A percentile compares a stretch with the other conserved stretches of the same genome.
Conservation (phyloP, 2,329 filamentous ascomycete species). For the Aspergillus awamori region DNA sequence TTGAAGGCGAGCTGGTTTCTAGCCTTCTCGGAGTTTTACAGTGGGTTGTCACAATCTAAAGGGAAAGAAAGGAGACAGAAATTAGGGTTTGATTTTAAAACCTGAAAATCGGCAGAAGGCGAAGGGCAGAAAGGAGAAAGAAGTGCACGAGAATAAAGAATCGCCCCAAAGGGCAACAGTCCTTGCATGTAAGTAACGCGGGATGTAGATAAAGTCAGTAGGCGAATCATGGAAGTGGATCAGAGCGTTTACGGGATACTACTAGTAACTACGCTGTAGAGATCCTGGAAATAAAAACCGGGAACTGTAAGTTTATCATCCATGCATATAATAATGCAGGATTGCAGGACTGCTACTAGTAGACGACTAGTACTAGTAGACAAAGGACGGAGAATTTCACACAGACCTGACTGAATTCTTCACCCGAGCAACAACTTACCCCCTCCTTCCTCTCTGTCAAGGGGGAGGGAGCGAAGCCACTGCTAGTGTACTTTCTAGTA, state of each 20-base stretch:
- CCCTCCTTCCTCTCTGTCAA: not conserved
- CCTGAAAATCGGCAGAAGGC: not conserved
- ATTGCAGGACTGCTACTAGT: too few species aligned
- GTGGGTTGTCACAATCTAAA: slow-evolving; percentile 19
- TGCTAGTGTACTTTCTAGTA: too few species aligned
- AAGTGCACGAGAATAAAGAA: slow-evolving; percentile 6
- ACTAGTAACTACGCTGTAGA: not conserved
- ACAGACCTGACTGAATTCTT: not conserved
- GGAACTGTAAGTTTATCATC: too few species aligned
- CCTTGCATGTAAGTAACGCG: slow-evolving; percentile 19
- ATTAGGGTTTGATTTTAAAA: slow-evolving; percentile 9
- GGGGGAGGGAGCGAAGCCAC: not conserved
- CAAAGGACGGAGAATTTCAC: not conserved
- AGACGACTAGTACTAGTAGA: not conserved
- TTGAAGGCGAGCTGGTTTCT: slow-evolving; percentile 29
- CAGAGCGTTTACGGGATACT: slow-evolving; percentile 11
- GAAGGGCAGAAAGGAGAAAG: not conserved
- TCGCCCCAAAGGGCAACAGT: slow-evolving; percentile 3
- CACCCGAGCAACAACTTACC: not conserved
- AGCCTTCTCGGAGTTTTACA: slow-evolving; percentile 23
- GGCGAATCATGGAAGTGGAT: slow-evolving; percentile 12
- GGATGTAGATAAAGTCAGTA: slow-evolving; percentile 14
- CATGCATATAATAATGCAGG: too few species aligned
- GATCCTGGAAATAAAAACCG: not conserved
- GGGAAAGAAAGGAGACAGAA: not conserved